phyloP scores from a whole-genome alignment of 805 yeast species.

The Teunomyces gatunensis region DNA sequence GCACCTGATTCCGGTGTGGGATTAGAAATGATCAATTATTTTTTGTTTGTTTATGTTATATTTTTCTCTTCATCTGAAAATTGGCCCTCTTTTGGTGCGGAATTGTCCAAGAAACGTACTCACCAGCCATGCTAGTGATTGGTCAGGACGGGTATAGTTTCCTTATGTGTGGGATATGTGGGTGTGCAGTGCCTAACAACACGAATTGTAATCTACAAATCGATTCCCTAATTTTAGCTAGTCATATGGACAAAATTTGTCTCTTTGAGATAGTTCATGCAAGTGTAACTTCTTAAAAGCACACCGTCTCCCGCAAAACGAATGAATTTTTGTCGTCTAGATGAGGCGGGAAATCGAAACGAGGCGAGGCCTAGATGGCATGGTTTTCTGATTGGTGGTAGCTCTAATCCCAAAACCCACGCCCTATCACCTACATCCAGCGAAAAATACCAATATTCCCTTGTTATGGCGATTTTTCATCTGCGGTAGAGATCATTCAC shows the following conservation, averaged over 20 bases:
- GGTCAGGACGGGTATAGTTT: not conserved
- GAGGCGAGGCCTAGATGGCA: not conserved
- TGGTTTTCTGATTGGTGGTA: not conserved
- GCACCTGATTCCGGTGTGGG: not conserved
- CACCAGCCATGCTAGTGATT: not conserved
- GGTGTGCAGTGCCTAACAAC: not conserved
- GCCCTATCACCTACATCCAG: too few species aligned
- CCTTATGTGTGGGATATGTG: not conserved
- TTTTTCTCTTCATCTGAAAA: not conserved
- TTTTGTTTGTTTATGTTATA: not conserved
- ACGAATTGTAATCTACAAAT: too few species aligned
- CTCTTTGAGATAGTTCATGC: not conserved
- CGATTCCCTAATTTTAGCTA: not conserved
- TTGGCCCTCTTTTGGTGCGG: not conserved
- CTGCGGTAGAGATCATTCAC: not conserved
- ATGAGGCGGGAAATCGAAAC: not conserved
- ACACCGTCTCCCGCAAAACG: not conserved
- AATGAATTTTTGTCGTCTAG: not conserved
- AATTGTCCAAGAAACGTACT: not conserved
- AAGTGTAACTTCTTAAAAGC: not conserved
- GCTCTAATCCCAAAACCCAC: not conserved
- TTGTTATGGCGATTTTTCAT: not conserved
- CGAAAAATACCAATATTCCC: not conserved
- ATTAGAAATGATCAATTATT: not conserved
- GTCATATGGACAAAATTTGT: not conserved